Evolutionary conservation across 495 filamentous ascomycete genomes (phyloP).

Genomic region (Parmelia sp.): DNA sequence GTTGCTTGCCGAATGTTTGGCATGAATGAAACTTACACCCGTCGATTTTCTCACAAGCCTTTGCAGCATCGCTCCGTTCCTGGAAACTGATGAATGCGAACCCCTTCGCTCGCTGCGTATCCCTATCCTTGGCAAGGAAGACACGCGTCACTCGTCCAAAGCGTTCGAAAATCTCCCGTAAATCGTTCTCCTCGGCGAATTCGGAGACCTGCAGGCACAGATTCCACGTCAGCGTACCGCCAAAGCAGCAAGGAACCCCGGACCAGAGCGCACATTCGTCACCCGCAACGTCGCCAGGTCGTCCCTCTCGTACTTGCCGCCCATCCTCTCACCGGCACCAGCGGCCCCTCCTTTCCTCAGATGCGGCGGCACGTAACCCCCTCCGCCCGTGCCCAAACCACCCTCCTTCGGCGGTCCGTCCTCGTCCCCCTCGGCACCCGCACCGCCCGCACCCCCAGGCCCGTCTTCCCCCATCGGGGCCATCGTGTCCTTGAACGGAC

Average conservation of each 20-base stretch:
- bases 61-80: constrained; percentile 79
- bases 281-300: constrained; percentile 93
- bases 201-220: constrained; percentile 66
- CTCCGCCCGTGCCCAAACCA: constrained; percentile 58
- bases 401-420: constrained; percentile 42
- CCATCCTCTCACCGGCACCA: constrained; percentile 75
- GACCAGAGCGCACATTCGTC: constrained; percentile 94
- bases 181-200: constrained; percentile 89
- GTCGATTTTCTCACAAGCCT: constrained; percentile 95
- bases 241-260: no score
- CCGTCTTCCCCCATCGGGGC: constrained; percentile 61
- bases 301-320: constrained; percentile 91
- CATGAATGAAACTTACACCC: constrained; percentile 55
- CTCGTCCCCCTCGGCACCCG: constrained; percentile 48
- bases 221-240: constrained; percentile 15
- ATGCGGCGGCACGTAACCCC: constrained; percentile 89
- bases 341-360: constrained; percentile 61
- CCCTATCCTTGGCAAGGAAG: constrained; percentile 94
- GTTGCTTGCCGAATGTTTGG: not conserved
- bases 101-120: constrained; percentile 90
- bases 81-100: constrained; percentile 97
- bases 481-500: constrained; percentile 80
- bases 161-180: constrained; percentile 95
- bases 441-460: constrained; percentile 44
- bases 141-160: constrained; percentile 95